Percentiles rank a stretch among this genome's conserved stretches.
phyloP scores from a whole-genome alignment of 306 rosid species.

The Medicago ruthenica region DNA sequence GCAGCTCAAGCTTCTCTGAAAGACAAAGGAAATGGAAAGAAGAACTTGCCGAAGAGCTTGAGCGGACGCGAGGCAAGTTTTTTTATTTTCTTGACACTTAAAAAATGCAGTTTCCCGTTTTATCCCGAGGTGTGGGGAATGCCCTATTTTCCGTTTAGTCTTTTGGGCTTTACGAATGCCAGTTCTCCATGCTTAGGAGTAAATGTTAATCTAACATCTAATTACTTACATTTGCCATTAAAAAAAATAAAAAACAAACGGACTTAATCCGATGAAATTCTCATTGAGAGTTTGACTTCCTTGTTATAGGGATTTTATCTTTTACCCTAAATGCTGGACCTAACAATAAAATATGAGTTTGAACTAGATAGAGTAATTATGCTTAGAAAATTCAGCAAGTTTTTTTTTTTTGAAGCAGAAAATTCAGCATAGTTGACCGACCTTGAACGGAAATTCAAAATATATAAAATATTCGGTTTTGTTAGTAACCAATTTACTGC shows the following conservation, averaged over 20 bases:
- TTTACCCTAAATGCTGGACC: not conserved
- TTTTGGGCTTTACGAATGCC: not conserved
- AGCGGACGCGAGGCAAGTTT: slow-evolving; percentile 74
- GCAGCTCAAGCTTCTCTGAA: slow-evolving; percentile 74
- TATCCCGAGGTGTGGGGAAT: not conserved
- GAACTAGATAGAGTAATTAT: not conserved
- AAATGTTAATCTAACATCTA: too few species aligned
- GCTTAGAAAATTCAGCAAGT: slow-evolving; percentile 9
- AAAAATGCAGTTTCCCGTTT: slow-evolving; percentile 14
- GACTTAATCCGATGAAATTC: slow-evolving; percentile 3
- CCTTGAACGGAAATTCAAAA: slow-evolving; percentile 9
- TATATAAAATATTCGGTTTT: not conserved
- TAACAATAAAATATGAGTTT: not conserved
- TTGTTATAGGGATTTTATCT: not conserved
- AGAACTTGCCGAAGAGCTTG: slow-evolving; percentile 85
- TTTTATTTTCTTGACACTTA: slow-evolving; percentile 1
- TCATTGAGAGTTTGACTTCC: not conserved
- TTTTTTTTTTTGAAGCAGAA: too few species aligned
- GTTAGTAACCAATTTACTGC: not conserved
- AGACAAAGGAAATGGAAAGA: slow-evolving; percentile 90
- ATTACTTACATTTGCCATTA: too few species aligned
- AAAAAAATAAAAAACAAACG: not conserved
- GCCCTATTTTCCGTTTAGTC: slow-evolving; percentile 24
- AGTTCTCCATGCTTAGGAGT: not conserved
- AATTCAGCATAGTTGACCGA: not conserved